Evolutionary conservation across 1,284 basidiomycete species (phyloP), one percentile per base, ranked within the genome.

Genomic region (Fomitopsis betulina): DNA sequence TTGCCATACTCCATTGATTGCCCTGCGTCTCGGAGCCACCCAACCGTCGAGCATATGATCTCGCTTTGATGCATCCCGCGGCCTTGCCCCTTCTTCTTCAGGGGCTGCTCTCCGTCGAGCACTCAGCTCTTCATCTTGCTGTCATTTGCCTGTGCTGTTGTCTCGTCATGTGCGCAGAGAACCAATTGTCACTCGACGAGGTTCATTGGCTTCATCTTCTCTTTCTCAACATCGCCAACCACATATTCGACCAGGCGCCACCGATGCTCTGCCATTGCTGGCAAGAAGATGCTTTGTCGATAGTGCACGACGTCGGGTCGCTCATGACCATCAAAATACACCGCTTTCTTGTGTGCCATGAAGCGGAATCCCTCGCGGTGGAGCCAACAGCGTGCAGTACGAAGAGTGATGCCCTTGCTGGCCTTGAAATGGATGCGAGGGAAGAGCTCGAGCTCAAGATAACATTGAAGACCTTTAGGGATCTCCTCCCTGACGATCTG

Each of bases 1-100:
- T 79, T 79, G 5, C 77, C 74, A 67, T 79, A 77, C 51, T 77
- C 71, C 4, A 79, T 52, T 1, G 59, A 62, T 33, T 60, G 53
- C 15, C 59, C 56, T 32, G 62, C 65, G 5, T 3, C 56, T 55
- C 51, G 33, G 32, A 65, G 33, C 55, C 60, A 62, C 2, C 63
- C 65, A 43, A 62, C 51, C 0, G 59, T 63, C 32, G 57, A 62
- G 53, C 58, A 63, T 25, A 66, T 64, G n/a, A 64, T 47, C 19
- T 63, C 63, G 49, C 65, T 64, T 32, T 58, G 57, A 58, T 66
- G 65, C 3, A 66, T 57, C 2, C 62, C 62, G 9, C 58, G 58
- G 1, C 65, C 73, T 10, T 60, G 62, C 42, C 75, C 75, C 62
- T 78, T 78, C 62, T 76, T 78, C 57, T 61, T 61, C 38, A 77